Evolutionary conservation across 2,329 filamentous ascomycete species (phyloP).

Genomic region (Emericellopsis cladophorae): DNA sequence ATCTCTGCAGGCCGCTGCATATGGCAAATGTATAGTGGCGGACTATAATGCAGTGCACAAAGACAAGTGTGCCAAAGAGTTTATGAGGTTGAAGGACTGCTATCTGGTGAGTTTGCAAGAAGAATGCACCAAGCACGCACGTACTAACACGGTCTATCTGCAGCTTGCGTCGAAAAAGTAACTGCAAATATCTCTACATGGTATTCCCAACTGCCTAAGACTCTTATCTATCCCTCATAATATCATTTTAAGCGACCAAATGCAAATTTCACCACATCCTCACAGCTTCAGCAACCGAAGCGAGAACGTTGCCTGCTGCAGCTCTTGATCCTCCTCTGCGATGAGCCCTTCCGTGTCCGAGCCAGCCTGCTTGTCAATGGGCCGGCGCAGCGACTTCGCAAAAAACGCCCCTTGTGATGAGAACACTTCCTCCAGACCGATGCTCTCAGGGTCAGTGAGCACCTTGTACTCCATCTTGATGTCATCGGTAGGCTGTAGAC

Average conservation of each 20-base stretch:
- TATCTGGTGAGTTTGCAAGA: slow-evolving; percentile 51
- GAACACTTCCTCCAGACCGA: slow-evolving; percentile 61
- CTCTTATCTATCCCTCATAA: neutral
- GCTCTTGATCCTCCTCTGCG: slow-evolving; percentile 71
- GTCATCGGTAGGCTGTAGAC: slow-evolving; percentile 82
- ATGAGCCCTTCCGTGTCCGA: slow-evolving; percentile 38
- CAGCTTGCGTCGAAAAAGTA: slow-evolving; percentile 14
- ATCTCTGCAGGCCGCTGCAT: slow-evolving; percentile 55
- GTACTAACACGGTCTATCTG: neutral
- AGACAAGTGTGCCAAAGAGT: slow-evolving; percentile 80
- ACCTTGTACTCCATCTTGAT: slow-evolving; percentile 90
- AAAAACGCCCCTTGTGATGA: slow-evolving; percentile 54
- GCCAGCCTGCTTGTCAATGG: slow-evolving; percentile 41
- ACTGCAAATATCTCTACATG: slow-evolving; percentile 1
- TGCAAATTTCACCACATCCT: slow-evolving; percentile 6
- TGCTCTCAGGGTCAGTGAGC: slow-evolving; percentile 62
- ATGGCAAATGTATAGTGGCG: slow-evolving; percentile 81
- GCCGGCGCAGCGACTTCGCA: slow-evolving; percentile 65
- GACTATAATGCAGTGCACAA: slow-evolving; percentile 88
- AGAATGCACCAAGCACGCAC: neutral
- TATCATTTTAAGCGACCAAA: too few relatives aligned
- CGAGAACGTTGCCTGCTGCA: slow-evolving; percentile 71
- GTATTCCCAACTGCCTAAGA: neutral
- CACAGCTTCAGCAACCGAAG: slow-evolving; percentile 65
- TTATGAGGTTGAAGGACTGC: slow-evolving; percentile 75